Conservation (phyloP, 768 basidiomycete species). For the Guyanaporus albipodus region DNA sequence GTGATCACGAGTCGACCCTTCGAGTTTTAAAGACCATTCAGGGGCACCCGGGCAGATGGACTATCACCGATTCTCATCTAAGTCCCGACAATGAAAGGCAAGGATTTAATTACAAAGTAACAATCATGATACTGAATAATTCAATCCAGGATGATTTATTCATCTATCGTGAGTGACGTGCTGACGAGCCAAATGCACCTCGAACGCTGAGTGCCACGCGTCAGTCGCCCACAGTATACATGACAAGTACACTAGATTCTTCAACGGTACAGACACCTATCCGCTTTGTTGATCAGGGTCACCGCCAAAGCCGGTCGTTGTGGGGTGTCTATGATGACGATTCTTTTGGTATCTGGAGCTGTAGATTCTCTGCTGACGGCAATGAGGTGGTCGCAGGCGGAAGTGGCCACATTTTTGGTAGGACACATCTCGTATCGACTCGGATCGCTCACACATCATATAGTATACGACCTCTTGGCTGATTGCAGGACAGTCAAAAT, state of each 20-base stretch:
- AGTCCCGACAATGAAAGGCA: slow-evolving; percentile 86
- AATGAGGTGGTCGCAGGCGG: slow-evolving; percentile 95
- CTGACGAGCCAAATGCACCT: background rate
- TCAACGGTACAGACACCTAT: slow-evolving; percentile 61
- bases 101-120: slow-evolving; percentile 47
- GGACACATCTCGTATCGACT: background rate
- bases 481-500: slow-evolving; percentile 80
- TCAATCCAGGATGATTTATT: slow-evolving; percentile 77
- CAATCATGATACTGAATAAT: slow-evolving; percentile 2
- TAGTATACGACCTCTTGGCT: slow-evolving; percentile 89
- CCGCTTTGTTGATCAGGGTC: slow-evolving; percentile 47
- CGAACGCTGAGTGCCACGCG: slow-evolving; percentile 2
- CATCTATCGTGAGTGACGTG: slow-evolving; percentile 60
- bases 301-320: slow-evolving; percentile 30
- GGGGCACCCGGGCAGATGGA: slow-evolving; percentile 81
- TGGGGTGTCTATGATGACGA: slow-evolving; percentile 39
- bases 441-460: slow-evolving; percentile 1
- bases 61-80: slow-evolving; percentile 91
- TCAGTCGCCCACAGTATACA: slow-evolving; percentile 70
- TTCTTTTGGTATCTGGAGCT: slow-evolving; percentile 82
- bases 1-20: slow-evolving; percentile 48
- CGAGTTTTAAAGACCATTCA: slow-evolving; percentile 61
- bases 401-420: slow-evolving; percentile 74
- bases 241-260: slow-evolving; percentile 67
- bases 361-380: slow-evolving; percentile 94